Evolutionary conservation across 1,284 basidiomycete genomes (phyloP), one percentile per base, ranked within the genome.

Genomic region (Melampsora abietis-canadensis): DNA sequence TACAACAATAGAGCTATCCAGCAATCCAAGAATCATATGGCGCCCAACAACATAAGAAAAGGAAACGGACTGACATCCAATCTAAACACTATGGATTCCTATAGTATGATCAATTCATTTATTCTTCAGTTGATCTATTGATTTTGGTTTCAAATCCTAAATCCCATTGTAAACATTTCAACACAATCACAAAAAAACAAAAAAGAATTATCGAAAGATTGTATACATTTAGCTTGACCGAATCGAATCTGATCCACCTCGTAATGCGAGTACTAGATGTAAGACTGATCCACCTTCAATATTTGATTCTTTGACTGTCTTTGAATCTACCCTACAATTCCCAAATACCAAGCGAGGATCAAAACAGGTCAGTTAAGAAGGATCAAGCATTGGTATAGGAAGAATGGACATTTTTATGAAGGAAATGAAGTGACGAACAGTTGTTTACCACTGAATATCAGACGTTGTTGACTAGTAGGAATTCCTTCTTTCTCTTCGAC

Each of bases 401-500:
- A 14, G 21, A 69, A 14, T 21, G 37, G 3, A 46, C 57, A 44
- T 21, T 27, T 27, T 27, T 27, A 27, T 27, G 2, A 27, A 27
- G 27, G 51, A n/a, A 47, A 48, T 61, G 64, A 21, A 34, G 40
- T 47, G 24, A 86, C 92, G 82, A 80, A 97, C 96, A 98, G 91
- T 81, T 97, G 95, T 82, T 95, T 89, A 61, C 96, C 96, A 80
- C 88, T 85, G 82, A 91, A 98, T 82, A 98, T 98, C 79, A 99
- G 84, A 76, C 96, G 88, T 82, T 98, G 96, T 83, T 99, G 96
- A 51, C 87, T 91, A 76, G 96, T 95, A 19, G 96, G 96, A 65
- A 99, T 96, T 80, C 95, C 96, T 54, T 94, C 95, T 84, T 98
- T 96, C 84, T 98, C 95, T 83, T 99, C 96, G 40, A 99, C 93